A percentile compares a stretch with the other conserved stretches of the same genome.
phyloP scores from a whole-genome alignment of 164 flowering plant species.

The Umbellularia californica region DNA sequence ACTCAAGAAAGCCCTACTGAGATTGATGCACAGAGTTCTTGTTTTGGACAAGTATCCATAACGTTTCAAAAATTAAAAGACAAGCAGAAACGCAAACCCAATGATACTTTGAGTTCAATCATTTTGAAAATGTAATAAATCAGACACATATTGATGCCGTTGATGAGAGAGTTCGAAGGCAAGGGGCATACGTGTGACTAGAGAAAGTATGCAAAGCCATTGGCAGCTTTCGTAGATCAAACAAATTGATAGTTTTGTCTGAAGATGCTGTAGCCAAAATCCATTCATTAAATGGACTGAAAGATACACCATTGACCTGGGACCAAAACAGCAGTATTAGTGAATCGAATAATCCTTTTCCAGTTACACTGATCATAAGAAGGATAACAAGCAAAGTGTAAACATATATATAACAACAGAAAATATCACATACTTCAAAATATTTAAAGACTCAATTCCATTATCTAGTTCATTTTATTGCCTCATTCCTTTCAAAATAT shows the following conservation, averaged over 20 bases:
- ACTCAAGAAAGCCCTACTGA: too few relatives aligned
- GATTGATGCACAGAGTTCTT: too few relatives aligned
- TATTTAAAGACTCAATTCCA: too few relatives aligned
- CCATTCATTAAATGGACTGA: constrained; percentile 89
- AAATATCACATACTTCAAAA: too few relatives aligned
- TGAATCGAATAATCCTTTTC: background rate
- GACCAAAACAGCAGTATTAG: constrained; percentile 9
- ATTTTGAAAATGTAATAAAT: background rate
- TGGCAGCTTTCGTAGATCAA: constrained; percentile 72
- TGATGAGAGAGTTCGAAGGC: background rate
- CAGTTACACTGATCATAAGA: too few relatives aligned
- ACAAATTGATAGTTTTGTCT: constrained; percentile 78
- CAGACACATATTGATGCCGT: background rate
- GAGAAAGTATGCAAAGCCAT: constrained; percentile 62
- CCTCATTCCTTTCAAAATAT: too few relatives aligned
- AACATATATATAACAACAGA: too few relatives aligned
- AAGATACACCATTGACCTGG: constrained; percentile 82
- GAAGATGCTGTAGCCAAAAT: constrained; percentile 90
- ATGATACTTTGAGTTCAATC: background rate
- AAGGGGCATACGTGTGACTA: constrained; percentile 63
- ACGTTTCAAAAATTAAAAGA: too few relatives aligned
- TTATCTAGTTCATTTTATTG: too few relatives aligned
- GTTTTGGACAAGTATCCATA: too few relatives aligned
- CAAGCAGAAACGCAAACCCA: background rate
- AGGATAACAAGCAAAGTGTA: too few relatives aligned